phyloP scores from a whole-genome alignment of 73 alveolate genomes.

The Tetrahymena borealis region DNA sequence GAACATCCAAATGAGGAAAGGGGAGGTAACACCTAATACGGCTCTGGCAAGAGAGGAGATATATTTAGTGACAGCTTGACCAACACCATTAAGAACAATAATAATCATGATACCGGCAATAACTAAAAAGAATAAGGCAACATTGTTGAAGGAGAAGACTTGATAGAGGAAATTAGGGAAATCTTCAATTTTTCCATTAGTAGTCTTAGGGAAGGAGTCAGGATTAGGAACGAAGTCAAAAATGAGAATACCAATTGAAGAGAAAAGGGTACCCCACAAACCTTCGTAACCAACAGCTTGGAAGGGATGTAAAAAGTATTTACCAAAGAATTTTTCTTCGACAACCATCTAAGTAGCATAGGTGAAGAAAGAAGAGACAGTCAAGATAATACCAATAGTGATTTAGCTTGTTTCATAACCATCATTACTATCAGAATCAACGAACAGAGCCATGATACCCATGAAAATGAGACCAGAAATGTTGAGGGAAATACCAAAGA shows the following conservation, averaged over 20 bases:
- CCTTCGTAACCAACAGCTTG: conserved; percentile 94
- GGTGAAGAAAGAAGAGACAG: conserved; percentile 38
- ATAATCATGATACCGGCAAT: conserved; percentile 47
- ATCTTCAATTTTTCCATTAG: conserved; percentile 10
- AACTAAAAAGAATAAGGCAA: conserved; percentile 22
- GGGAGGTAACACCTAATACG: conserved; percentile 72
- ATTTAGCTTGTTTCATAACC: not conserved
- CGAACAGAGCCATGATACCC: conserved; percentile 54
- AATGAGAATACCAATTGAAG: conserved; percentile 57
- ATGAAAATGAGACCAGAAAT: conserved; percentile 67
- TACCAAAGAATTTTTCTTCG: conserved; percentile 73
- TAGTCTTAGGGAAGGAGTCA: not conserved
- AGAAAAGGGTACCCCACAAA: conserved; percentile 59
- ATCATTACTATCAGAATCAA: conserved; percentile 7
- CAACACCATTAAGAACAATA: conserved; percentile 64
- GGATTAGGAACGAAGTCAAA: conserved; percentile 63
- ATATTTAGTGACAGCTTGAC: conserved; percentile 77
- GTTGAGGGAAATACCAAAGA: conserved; percentile 57
- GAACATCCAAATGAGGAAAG: conserved; percentile 77
- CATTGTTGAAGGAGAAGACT: conserved; percentile 51
- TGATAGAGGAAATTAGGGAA: conserved; percentile 52
- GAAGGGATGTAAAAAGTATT: conserved; percentile 72
- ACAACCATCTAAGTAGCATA: conserved; percentile 65
- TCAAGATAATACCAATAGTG: not conserved
- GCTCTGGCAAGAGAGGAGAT: conserved; percentile 78